A percentile compares a stretch with the other conserved stretches of the same genome.
phyloP scores from a whole-genome alignment of 208 protist species.

The Crithidia fasciculata region DNA sequence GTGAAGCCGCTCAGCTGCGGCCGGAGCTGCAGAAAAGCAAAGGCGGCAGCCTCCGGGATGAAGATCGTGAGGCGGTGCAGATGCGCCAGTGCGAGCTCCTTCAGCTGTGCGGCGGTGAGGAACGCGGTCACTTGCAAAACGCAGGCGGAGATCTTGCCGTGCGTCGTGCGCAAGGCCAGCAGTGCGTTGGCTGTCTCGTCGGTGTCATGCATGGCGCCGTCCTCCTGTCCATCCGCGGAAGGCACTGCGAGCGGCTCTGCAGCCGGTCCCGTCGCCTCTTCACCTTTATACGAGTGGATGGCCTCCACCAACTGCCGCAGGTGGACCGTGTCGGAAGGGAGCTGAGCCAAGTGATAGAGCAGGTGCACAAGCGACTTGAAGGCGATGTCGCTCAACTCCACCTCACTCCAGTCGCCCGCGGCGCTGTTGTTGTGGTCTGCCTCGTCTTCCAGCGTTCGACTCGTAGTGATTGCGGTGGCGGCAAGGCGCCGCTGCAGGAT shows the following conservation, averaged over 20 bases:
- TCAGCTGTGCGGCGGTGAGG: constrained; percentile 38
- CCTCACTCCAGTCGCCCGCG: not conserved
- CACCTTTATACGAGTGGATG: not conserved
- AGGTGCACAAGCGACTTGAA: constrained; percentile 19
- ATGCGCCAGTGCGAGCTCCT: constrained; percentile 56
- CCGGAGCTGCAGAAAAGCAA: constrained; percentile 38
- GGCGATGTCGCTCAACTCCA: not conserved
- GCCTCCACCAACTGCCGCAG: constrained; percentile 2
- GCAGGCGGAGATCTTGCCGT: constrained; percentile 21
- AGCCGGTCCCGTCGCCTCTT: not conserved
- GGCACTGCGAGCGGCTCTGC: not conserved
- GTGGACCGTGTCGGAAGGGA: not conserved
- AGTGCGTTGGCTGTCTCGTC: not conserved
- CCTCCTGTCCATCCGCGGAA: not conserved
- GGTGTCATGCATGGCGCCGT: not conserved
- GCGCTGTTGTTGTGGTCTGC: not conserved
- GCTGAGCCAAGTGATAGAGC: constrained; percentile 9
- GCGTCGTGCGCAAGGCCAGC: not conserved
- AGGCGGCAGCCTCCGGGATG: constrained; percentile 41
- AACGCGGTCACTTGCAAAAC: constrained; percentile 34
- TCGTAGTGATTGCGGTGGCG: not conserved
- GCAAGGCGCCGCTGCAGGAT: constrained; percentile 28
- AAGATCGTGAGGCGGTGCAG: constrained; percentile 46
- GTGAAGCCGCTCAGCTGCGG: constrained; percentile 48
- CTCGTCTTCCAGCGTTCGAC: not conserved